Conservation (phyloP, 805 yeast genomes). For the Blastobotrys parvus region DNA sequence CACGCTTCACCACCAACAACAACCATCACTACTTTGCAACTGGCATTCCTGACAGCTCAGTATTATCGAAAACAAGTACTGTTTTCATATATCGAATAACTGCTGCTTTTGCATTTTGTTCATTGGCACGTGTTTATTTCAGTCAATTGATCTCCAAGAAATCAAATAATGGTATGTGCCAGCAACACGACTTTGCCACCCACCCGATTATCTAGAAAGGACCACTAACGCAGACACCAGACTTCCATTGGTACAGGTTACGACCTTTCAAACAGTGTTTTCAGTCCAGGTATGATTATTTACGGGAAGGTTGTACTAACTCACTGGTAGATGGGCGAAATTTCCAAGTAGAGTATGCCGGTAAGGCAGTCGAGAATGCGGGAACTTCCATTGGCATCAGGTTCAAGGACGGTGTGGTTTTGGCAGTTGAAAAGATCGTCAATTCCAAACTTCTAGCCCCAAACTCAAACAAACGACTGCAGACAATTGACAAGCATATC, state of each 20-base stretch:
- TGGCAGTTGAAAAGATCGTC: constrained; percentile 92
- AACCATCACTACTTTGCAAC: no score
- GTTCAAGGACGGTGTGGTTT: constrained; percentile 87
- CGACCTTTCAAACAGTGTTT: constrained; percentile 94
- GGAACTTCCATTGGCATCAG: constrained; percentile 92
- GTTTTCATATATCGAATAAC: no score
- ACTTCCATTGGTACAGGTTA: constrained; percentile 98
- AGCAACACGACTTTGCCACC: no score
- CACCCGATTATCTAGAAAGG: no score
- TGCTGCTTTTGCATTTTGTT: no score
- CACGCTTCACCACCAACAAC: no score
- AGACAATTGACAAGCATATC: constrained; percentile 84
- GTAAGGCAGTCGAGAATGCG: constrained; percentile 95
- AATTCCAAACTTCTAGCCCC: constrained; percentile 84
- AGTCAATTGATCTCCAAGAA: no score
- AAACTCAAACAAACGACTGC: constrained; percentile 81
- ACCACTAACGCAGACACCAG: no score
- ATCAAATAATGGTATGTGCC: no score
- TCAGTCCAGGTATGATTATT: constrained; percentile 54
- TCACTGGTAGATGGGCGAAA: constrained; percentile 32
- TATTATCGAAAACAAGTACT: no score
- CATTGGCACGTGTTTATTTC: no score
- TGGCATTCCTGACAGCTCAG: no score
- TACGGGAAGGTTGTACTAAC: background rate
- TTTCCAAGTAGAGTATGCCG: constrained; percentile 96